Evolutionary conservation across 352 stramenopile species (phyloP), one percentile per base, ranked within the genome.

Genomic region (Globisporangium alternatum): DNA sequence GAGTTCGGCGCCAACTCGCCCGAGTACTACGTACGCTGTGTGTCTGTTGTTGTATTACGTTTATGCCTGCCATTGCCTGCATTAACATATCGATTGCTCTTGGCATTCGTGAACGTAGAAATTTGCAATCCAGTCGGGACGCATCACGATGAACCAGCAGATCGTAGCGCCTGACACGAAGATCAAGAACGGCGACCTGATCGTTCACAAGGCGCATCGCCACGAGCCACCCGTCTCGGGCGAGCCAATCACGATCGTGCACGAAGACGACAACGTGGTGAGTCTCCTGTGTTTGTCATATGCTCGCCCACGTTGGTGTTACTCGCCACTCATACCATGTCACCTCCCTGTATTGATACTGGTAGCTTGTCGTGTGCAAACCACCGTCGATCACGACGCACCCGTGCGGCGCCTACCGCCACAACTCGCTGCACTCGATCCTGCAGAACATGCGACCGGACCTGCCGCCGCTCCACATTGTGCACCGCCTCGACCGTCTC

Each of bases 401-500:
- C 67, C 93, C 97, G 37, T 97, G 91, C 68, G 97, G 97, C 52
- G 88, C 92, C 15, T 99, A 98, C 71, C 88, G 97, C 41, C 86
- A 97, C 68, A 99, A 99, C 73, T 96, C 95, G 30, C 78, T 99
- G 57, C 80, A 93, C 61, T 89, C 60, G 37, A 96, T 96, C 52
- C 28, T 96, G 25, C 75, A 88, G 59, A 72, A 81, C 56, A 81
- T 69, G 58, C 83, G 93, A 10, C 80, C 83, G 1, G 78, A 96
- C 60, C 70, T 96, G 43, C 69, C 72, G 8, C 63, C 81, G 59
- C 75, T 97, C 21, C 80, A 94, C 65, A 91, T 97, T 51, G 92
- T 99, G 52, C 95, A 99, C 79, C 95, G 97, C 19, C 80, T 99
- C 15, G 96, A 99, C 81, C 84, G 95, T 15, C 83, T 99, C 37